Evolutionary conservation across 139 green algal species (phyloP).

Genomic region (Chlamydomonas sp.): DNA sequence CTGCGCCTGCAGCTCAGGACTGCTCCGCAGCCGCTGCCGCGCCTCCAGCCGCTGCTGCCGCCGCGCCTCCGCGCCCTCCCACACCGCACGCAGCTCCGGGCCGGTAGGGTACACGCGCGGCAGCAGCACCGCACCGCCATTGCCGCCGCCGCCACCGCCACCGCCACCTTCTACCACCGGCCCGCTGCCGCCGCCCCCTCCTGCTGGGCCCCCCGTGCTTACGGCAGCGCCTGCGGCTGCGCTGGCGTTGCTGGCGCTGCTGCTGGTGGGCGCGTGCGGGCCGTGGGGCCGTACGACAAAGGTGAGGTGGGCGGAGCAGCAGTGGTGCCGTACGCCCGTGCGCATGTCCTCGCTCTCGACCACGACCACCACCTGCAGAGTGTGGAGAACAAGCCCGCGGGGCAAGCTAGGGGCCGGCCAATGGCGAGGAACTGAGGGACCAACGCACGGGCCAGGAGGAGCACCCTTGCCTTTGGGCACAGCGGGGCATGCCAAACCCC

Average conservation of each 20-base stretch:
- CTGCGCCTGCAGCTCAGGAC: constrained; percentile 16
- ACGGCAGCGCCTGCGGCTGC: not conserved
- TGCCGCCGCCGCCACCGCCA: no score
- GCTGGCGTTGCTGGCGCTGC: not conserved
- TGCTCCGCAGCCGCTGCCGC: constrained; percentile 17
- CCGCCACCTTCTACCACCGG: no score
- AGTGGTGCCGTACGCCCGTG: constrained; percentile 77
- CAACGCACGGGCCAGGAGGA: no score
- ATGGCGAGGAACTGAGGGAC: not conserved
- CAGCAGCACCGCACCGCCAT: constrained; percentile 1
- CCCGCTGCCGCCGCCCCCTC: not conserved
- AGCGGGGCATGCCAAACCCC: no score
- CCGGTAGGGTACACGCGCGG: constrained; percentile 59
- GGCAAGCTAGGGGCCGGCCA: not conserved
- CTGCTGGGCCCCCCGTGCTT: no score
- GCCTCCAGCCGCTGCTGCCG: constrained; percentile 56
- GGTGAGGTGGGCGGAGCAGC: constrained; percentile 85
- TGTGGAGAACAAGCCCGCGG: not conserved
- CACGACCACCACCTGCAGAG: constrained; percentile 67
- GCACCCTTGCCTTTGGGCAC: no score
- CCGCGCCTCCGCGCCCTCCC: constrained; percentile 58
- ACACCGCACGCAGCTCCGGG: constrained; percentile 45
- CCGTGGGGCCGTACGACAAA: constrained; percentile 65
- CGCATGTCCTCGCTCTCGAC: constrained; percentile 84
- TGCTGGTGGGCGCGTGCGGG: not conserved